Conservation (phyloP, 2,329 filamentous ascomycete genomes). For the Trichoderma sp. region DNA sequence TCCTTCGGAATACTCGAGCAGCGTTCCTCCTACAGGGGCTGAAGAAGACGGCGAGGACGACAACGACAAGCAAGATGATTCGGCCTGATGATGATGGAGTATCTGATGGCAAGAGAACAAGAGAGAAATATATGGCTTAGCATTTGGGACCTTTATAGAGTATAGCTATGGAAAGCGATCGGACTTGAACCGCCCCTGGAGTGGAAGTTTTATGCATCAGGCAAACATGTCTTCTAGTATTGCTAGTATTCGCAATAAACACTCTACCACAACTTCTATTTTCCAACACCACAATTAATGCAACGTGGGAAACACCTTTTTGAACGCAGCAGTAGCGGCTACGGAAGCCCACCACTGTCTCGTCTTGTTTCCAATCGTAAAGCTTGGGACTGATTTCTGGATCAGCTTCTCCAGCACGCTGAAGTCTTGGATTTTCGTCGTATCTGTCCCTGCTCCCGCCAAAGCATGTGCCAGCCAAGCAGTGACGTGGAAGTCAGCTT, state of each 20-base stretch:
- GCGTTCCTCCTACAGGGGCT: not conserved
- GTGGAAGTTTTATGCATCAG: not conserved
- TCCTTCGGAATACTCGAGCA: no score
- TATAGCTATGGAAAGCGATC: not conserved
- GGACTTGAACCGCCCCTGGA: not conserved
- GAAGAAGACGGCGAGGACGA: not conserved
- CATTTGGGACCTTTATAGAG: not conserved
- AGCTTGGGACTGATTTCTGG: not conserved
- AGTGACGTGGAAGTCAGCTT: slow-evolving; percentile 23
- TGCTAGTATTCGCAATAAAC: not conserved
- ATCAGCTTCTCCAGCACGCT: not conserved
- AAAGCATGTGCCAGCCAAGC: slow-evolving; percentile 24
- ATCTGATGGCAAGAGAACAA: not conserved
- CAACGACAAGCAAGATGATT: not conserved
- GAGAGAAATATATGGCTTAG: not conserved
- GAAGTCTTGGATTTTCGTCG: not conserved
- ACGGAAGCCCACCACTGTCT: not conserved
- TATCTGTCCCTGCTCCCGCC: not conserved
- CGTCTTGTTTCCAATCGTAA: not conserved
- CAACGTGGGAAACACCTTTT: not conserved
- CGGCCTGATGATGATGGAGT: not conserved
- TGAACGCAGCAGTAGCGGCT: not conserved
- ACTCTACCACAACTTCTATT: not conserved
- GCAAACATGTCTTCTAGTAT: not conserved
- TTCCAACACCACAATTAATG: not conserved